Evolutionary conservation across 257 asterid genomes (phyloP), one percentile per base, ranked within the genome.

Genomic region (Agastache rugosa): DNA sequence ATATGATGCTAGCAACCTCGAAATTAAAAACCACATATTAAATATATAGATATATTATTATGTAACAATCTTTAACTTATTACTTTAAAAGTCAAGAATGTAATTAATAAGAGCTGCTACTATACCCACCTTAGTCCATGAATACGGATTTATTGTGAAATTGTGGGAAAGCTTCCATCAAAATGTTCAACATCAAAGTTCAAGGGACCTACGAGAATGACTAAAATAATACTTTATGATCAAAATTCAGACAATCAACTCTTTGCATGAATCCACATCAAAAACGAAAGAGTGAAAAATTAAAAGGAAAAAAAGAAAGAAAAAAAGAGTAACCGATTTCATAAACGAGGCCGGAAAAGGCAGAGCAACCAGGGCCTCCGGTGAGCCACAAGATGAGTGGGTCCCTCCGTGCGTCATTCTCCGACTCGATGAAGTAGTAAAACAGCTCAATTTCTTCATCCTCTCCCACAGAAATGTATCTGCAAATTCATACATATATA

Each of bases 71-170:
- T 25, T 25, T 25, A 25, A 25, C 2, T 25, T 25, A 25, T 25
- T 25, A 25, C 29, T 25, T 25, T 1, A 25, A 25, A 25, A 11
- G 14, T 45, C 6, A 12, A 45, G 17, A 47, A 47, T 47, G 53
- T 44, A 11, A 44, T 44, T 29, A 29, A 29, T 29, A 29, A 42
- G 15, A 8, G 50, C 0, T 47, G 53, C 16, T 47, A 12, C 54
- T 7, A 12, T 23, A 8, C n/a, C 35, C 8, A 89, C 96, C 88
- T 87, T 84, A 5, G 96, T 87, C 92, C 88, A 89, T 3, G 96
- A 83, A 63, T 87, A 74, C 20, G 87, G 89, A 66, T 67, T 85
- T 60, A 78, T 19, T 25, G 41, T 23, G 29, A 89, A 73, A 39
- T 69, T 45, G 9, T 45, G 9, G 96, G 93, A 1, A 84, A 53